Percentiles rank a stretch among this genome's conserved stretches.
Evolutionary conservation across 768 basidiomycete species (phyloP).

Genomic region (Guyanaporus albipodus): DNA sequence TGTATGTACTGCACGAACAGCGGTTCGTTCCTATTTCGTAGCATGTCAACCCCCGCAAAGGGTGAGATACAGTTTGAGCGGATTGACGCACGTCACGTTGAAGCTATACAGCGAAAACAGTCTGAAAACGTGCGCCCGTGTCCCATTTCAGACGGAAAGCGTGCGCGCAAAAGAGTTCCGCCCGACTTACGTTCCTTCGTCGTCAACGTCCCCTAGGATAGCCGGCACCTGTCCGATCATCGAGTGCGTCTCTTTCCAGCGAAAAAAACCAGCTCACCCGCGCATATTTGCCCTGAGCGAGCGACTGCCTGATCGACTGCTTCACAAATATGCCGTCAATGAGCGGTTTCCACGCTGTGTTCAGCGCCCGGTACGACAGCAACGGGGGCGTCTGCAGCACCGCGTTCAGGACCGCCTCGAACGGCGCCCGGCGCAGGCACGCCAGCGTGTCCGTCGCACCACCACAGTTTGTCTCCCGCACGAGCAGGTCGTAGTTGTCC

Average conservation of each 20-base stretch:
- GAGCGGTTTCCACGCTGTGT: constrained; percentile 9
- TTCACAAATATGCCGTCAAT: constrained; percentile 4
- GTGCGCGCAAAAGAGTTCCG: neutral
- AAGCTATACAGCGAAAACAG: constrained; percentile 23
- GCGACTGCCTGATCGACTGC: neutral
- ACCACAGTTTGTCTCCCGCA: constrained; percentile 10
- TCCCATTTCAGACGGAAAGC: neutral
- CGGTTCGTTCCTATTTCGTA: neutral
- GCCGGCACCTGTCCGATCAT: neutral
- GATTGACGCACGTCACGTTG: constrained; percentile 19
- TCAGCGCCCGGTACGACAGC: constrained; percentile 10
- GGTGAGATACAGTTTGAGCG: neutral
- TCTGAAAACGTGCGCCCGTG: constrained; percentile 13
- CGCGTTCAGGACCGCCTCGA: constrained; percentile 6
- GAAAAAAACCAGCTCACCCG: constrained; percentile 11
- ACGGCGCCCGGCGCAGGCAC: constrained; percentile 17
- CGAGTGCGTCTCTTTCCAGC: too few relatives aligned
- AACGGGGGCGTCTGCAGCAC: constrained; percentile 5
- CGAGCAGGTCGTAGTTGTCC: constrained; percentile 13
- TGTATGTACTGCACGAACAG: constrained; percentile 4
- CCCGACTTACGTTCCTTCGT: constrained; percentile 4
- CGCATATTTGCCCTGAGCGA: constrained; percentile 31
- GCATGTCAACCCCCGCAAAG: neutral
- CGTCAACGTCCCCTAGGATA: neutral
- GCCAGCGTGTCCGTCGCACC: constrained; percentile 8